phyloP scores from a whole-genome alignment of 2,329 filamentous ascomycete species.

The Orbilia blumenaviensis region DNA sequence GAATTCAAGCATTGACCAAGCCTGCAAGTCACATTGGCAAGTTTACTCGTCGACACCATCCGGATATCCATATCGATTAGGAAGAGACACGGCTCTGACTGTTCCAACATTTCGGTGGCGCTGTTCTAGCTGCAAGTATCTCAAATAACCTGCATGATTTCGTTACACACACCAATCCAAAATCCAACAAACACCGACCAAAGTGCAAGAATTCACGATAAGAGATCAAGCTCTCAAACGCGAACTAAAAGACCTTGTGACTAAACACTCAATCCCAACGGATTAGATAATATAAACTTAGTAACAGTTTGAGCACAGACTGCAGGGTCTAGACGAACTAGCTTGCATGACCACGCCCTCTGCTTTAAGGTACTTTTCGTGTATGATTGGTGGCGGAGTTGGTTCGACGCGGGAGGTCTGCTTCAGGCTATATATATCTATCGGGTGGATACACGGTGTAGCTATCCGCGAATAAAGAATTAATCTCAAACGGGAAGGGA shows the following conservation, averaged over 20 bases:
- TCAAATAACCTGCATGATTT: conserved; percentile 11
- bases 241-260: neutral
- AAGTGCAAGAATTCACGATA: neutral
- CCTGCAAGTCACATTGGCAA: neutral
- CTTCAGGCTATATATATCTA: conserved; percentile 5
- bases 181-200: conserved; percentile 1
- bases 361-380: neutral
- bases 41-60: neutral
- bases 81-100: neutral
- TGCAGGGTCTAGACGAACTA: neutral
- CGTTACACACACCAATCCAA: conserved; percentile 7
- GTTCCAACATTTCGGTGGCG: neutral
- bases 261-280: neutral
- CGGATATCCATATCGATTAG: neutral
- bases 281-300: neutral
- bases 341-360: conserved; percentile 6
- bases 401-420: neutral
- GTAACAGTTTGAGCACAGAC: neutral
- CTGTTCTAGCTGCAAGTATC: conserved; percentile 8
- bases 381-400: neutral
- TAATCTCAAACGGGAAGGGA: neutral
- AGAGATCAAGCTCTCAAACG: neutral
- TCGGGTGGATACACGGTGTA: neutral
- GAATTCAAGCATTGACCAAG: neutral
- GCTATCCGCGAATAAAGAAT: neutral